Conservation (phyloP, 805 yeast species). For the Candida gorgasii region DNA sequence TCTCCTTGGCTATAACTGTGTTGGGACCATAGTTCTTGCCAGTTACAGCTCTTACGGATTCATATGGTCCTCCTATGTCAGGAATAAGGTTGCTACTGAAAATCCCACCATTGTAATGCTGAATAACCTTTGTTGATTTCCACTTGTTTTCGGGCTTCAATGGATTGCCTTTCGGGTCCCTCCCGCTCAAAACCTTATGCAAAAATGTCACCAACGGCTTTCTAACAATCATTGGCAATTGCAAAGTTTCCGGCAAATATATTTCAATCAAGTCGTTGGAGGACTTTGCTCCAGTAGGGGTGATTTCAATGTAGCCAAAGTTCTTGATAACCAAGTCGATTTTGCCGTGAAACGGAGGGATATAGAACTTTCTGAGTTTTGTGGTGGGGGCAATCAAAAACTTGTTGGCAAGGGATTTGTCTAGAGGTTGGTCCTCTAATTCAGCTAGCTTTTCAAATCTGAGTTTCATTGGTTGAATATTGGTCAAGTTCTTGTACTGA, state of each 20-base stretch:
- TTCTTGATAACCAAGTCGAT: slow-evolving; percentile 66
- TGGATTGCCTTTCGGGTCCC: slow-evolving; percentile 25
- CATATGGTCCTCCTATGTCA: slow-evolving; percentile 8
- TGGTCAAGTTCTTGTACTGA: slow-evolving; percentile 37
- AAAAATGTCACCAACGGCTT: slow-evolving; percentile 49
- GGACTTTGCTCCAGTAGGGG: slow-evolving; percentile 53
- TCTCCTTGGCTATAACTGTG: not conserved
- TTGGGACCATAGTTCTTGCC: slow-evolving; percentile 3
- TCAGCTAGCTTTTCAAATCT: not conserved
- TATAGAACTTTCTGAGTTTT: slow-evolving; percentile 42
- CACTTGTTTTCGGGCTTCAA: slow-evolving; percentile 21
- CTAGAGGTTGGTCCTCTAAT: not conserved
- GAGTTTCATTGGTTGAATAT: slow-evolving; percentile 64
- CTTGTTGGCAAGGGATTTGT: slow-evolving; percentile 13
- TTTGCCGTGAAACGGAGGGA: slow-evolving; percentile 72
- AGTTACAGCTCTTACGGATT: slow-evolving; percentile 6
- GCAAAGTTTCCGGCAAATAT: slow-evolving; percentile 47
- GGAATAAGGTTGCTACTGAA: slow-evolving; percentile 21
- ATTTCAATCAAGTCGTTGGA: slow-evolving; percentile 30
- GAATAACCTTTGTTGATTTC: slow-evolving; percentile 21
- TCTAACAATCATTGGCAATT: slow-evolving; percentile 51
- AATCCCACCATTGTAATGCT: slow-evolving; percentile 18
- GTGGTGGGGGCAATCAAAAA: slow-evolving; percentile 16
- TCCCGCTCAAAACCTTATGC: slow-evolving; percentile 35
- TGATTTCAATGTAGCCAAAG: slow-evolving; percentile 61